Conservation (phyloP, 2,329 filamentous ascomycete genomes). For the Phoma sp. region DNA sequence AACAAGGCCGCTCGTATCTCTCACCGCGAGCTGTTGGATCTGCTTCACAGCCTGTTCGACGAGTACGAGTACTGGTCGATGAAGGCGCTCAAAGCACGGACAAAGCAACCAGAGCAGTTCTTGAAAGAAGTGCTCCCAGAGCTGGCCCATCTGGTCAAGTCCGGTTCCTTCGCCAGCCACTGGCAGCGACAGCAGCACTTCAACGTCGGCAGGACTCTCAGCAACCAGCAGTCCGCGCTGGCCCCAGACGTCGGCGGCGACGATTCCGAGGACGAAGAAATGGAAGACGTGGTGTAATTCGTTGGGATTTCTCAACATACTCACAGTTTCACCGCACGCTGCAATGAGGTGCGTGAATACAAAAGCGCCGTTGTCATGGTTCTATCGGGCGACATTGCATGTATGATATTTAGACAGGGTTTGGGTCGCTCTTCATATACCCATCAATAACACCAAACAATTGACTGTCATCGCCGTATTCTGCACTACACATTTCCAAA, state of each 20-base stretch:
- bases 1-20: conserved; percentile 91
- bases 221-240: conserved; percentile 47
- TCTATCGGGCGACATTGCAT: not conserved
- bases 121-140: conserved; percentile 84
- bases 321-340: too few species aligned
- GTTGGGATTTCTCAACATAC: not conserved
- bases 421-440: conserved; percentile 9
- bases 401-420: not conserved
- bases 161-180: conserved; percentile 82
- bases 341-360: too few species aligned
- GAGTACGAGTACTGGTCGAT: conserved; percentile 94
- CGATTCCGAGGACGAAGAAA: conserved; percentile 73
- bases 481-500: not conserved
- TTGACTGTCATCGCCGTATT: too few species aligned
- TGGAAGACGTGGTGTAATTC: conserved; percentile 74
- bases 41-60: conserved; percentile 83
- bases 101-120: conserved; percentile 92
- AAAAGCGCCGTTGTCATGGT: not conserved
- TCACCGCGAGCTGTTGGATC: conserved; percentile 85
- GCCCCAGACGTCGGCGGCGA: conserved; percentile 60
- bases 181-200: conserved; percentile 81
- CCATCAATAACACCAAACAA: conserved; percentile 5
- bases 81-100: conserved; percentile 77
- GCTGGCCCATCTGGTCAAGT: conserved; percentile 82
- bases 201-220: conserved; percentile 53